Percentiles rank a stretch among this genome's conserved stretches.
Conservation (phyloP, 148 eudicot genomes). For the Diospyros lotus region DNA sequence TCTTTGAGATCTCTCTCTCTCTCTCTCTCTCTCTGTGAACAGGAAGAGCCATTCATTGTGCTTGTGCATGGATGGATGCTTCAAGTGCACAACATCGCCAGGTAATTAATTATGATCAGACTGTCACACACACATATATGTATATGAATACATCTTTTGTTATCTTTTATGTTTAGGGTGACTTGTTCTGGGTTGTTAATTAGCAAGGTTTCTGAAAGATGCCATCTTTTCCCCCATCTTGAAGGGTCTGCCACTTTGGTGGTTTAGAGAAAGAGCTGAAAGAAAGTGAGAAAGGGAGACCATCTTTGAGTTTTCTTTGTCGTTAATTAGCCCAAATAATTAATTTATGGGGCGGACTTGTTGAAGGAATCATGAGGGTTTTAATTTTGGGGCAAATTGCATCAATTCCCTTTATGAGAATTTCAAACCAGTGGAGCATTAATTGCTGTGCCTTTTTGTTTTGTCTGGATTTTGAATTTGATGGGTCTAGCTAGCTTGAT, state of each 20-base stretch:
- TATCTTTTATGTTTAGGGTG: not conserved
- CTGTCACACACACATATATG: too few species aligned
- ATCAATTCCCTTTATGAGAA: not conserved
- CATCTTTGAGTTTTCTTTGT: not conserved
- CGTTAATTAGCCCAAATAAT: not conserved
- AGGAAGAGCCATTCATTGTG: slow-evolving; percentile 3
- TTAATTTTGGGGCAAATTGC: not conserved
- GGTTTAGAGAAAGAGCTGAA: slow-evolving; percentile 7
- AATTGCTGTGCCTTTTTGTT: not conserved
- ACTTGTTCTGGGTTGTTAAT: not conserved
- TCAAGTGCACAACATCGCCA: slow-evolving; percentile 33
- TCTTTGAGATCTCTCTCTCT: not conserved
- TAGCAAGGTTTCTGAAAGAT: not conserved
- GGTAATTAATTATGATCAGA: not conserved
- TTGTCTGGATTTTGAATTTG: not conserved
- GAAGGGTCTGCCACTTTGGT: not conserved
- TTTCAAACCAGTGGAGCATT: not conserved
- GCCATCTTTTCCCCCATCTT: not conserved
- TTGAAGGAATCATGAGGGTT: not conserved
- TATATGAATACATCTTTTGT: not conserved
- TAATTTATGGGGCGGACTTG: not conserved
- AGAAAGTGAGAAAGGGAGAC: not conserved
- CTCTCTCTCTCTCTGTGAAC: not conserved
- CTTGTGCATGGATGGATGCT: slow-evolving; percentile 39
- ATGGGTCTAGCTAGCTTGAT: too few species aligned